These are phyloP conservation scores for Akebia trifoliata DNA, from an alignment of 164 flowering plant species.

Conservation along the genomic window DNA sequence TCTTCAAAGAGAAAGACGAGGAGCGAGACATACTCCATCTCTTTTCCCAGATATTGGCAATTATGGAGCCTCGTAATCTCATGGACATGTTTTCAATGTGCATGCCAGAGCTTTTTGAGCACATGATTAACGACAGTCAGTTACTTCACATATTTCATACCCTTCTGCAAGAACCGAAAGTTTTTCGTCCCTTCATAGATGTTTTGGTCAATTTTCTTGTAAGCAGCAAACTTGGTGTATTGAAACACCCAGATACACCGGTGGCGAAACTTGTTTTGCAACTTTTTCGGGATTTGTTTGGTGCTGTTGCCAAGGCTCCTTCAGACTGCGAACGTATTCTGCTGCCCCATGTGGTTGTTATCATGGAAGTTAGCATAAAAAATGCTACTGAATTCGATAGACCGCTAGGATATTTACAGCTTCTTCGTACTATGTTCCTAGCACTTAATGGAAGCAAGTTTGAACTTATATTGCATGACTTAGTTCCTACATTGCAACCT, in stretches of 20 bases:
- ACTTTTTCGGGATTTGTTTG: slow-evolving; percentile 80
- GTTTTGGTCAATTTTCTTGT: slow-evolving; percentile 93
- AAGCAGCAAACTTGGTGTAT: slow-evolving; percentile 82
- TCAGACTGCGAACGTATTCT: slow-evolving; percentile 90
- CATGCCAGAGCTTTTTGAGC: slow-evolving; percentile 93
- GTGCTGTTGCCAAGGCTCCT: slow-evolving; percentile 84
- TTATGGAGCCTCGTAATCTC: slow-evolving; percentile 97
- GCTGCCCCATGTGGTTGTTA: slow-evolving; percentile 89
- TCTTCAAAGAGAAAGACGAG: slow-evolving; percentile 94
- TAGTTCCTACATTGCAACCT: slow-evolving; percentile 72
- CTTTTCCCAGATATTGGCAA: slow-evolving; percentile 78
- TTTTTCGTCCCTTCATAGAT: slow-evolving; percentile 88
- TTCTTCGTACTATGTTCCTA: slow-evolving; percentile 88
- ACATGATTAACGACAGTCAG: slow-evolving; percentile 88
- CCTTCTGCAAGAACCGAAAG: slow-evolving; percentile 76
- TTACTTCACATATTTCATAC: slow-evolving; percentile 82
- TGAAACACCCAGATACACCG: slow-evolving; percentile 84
- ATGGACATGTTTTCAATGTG: slow-evolving; percentile 99
- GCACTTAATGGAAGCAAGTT: slow-evolving; percentile 91
- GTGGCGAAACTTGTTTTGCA: slow-evolving; percentile 89
- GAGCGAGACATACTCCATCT: slow-evolving; percentile 83
- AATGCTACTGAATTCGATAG: slow-evolving; percentile 84
- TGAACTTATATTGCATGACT: slow-evolving; percentile 77
- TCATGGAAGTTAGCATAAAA: slow-evolving; percentile 93
- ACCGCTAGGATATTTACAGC: slow-evolving; percentile 92